Evolutionary conservation across 2,329 filamentous ascomycete genomes (phyloP), one percentile per base, ranked within the genome.

Genomic region (Alternaria sp.): DNA sequence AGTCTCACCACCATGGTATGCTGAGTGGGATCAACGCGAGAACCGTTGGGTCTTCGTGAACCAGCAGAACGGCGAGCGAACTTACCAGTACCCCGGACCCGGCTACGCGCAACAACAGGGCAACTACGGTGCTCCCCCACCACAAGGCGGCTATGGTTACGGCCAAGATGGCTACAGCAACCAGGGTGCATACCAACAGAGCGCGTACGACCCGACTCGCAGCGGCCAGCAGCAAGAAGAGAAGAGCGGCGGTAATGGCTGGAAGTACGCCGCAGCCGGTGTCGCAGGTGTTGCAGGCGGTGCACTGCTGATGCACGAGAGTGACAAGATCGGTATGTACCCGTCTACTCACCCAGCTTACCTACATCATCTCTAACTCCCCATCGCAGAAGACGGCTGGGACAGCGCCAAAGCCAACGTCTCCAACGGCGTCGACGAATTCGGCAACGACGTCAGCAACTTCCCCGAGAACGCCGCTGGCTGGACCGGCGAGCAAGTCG

Each of bases 231-330:
- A 61, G 45, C 63, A 69, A n/a, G 61, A 68, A n/a, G 47, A 70
- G 49, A 66, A 72, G 63, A 56, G 60, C 7, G 66, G 71, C 9
- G 69, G 71, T 14, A 74, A 74, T 44, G 69, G 68, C 11, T 74
- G 69, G 71, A 74, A 74, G 58, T 74, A 74, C 33, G 71, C 71
- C 2, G 71, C 71, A 60, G 71, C 64, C 6, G 71, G 71, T n/a
- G 69, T 50, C 6, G 71, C 69, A 4, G 71, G 71, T 23, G 59
- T 74, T 18, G 71, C 69, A 9, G 71, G 71, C 5, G 71, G 71
- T 30, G 71, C 71, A 3, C 61, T 74, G 3, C 41, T 74, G 20
- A 74, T 73, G 71, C 71, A 74, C n/a, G 71, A 74, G 26, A 63
- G 71, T 9, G 69, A 70, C 14, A 63, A 74, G 30, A 73, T 74